Base-by-base conservation (phyloP, 2,329 filamentous ascomycete species). In the Peltaster fructicola region DNA sequence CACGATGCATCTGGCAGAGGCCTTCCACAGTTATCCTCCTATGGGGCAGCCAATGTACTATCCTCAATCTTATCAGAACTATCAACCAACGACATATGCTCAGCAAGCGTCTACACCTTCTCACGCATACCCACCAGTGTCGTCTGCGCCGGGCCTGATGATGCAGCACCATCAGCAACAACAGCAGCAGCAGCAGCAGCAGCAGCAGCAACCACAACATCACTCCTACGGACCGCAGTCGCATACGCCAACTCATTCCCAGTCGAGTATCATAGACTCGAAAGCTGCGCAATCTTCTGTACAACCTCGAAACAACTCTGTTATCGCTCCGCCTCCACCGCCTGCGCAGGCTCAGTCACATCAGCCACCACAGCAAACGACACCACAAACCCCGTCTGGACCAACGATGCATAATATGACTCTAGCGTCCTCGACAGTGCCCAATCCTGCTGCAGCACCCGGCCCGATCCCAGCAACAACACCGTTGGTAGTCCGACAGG, bases 381-480 rank as follows among this genome's bases (percentile, higher is more conserved):
- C 41, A 17, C 40, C 43, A 11, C 37, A 43, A 18, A 45, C 43
- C 12, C 36, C 44, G 10, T 39, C 40, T 19, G 43, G 39, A 24
- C 41, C 42, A 36, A 39, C 39, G 34, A 45, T 39, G 44, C 30
- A 23, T 20, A 28, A 26, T 30, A 30, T 32, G 27, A 31, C 37
- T 21, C 26, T 32, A 10, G 30, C 28, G 24, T 32, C 31, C 15
- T 32, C 34, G 23, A 30, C 50, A 26, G 73, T 69, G 12, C 67
- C 81, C 15, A 91, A 88, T 48, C 74, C 82, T 7, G 92, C 84
- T 44, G 82, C 85, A 17, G 88, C 88, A 1, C 88, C 88, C 5
- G 88, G 88, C 3, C 88, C 88, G 0, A 98, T 98, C 41, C 88
- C 88, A 8, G 88, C 88, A 1, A 98, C 88, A 3, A 95, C 88